phyloP scores from a whole-genome alignment of 306 rosid species.

The Malus asiatica region DNA sequence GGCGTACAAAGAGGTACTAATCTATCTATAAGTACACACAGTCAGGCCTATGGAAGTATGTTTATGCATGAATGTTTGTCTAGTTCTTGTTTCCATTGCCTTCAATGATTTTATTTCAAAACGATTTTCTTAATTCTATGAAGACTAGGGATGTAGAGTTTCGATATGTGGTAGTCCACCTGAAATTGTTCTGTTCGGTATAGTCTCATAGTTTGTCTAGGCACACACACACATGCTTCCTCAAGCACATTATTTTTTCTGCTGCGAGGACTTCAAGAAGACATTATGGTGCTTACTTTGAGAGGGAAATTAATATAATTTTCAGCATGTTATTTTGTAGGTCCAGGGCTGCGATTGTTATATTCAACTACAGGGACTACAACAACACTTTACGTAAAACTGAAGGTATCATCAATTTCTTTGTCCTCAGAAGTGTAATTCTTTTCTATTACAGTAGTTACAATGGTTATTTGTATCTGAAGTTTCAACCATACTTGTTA shows the following conservation, averaged over 20 bases:
- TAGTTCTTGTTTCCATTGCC: neutral
- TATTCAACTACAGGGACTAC: constrained; percentile 88
- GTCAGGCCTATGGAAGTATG: neutral
- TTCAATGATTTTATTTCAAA: neutral
- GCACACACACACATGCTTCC: neutral
- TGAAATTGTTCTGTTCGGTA: neutral
- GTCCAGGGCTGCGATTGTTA: constrained; percentile 66
- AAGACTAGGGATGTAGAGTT: neutral
- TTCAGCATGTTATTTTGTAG: constrained; percentile 30
- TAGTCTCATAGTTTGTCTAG: neutral
- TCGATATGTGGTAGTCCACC: neutral
- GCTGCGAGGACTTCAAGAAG: neutral
- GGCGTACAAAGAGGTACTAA: constrained; percentile 52
- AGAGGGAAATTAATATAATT: constrained; percentile 10
- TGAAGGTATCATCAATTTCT: constrained; percentile 54
- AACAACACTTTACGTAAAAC: constrained; percentile 65
- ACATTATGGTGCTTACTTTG: neutral
- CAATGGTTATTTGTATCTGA: neutral
- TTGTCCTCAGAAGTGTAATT: neutral
- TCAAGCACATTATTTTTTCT: neutral
- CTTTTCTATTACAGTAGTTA: neutral
- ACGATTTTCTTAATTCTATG: neutral
- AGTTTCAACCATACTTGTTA: neutral
- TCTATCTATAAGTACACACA: neutral
- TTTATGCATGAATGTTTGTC: neutral